Evolutionary conservation across 352 stramenopile species (phyloP), one percentile per base, ranked within the genome.

Genomic region (Pythium aquatile): DNA sequence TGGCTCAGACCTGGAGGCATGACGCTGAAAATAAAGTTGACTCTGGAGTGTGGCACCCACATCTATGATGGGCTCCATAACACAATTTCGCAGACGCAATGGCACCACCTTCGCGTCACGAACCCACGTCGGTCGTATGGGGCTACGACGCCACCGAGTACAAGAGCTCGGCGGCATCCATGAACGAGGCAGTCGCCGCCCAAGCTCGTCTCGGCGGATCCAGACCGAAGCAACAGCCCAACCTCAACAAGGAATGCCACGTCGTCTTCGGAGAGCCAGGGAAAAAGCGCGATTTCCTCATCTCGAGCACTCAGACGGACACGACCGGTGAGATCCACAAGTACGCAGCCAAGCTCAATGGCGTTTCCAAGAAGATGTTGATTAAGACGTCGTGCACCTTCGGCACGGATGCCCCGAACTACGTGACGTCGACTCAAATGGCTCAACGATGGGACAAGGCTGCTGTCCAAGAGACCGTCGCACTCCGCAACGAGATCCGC

Each of bases 361-460:
- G 58, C 4, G 76, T 81, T 16, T 66, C 80, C 28, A 88, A 78
- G 63, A 73, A 78, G 20, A 73, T 89, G 74, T 76, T 91, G 30
- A 74, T 76, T 32, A 78, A 72, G 35, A 91, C 81, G 1, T 92
- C 83, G 29, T 71, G 71, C 9, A 78, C 64, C 39, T 88, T 90
- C 52, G 79, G 83, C 7, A 73, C 72, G 9, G 81, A 90, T 7
- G 57, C 81, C 20, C 64, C 79, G 8, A 70, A 70, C 20, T 90
- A 82, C 51, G 62, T 78, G 26, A 90, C 83, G 7, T 90, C 83
- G 11, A 89, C 81, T 13, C 72, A 83, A n/a, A 57, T 81, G n/a
- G 83, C 83, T 28, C 91, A 81, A 9, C 72, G 88, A 57, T 94
- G 77, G 75, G 72, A 82, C 68, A 85, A 81, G 30, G 73, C 73